Percentiles rank a stretch among this genome's conserved stretches.
These are phyloP conservation scores for Pseudogymnoascus sp. DNA, from an alignment of 2,329 filamentous ascomycete genomes.

Conservation along the genomic window DNA sequence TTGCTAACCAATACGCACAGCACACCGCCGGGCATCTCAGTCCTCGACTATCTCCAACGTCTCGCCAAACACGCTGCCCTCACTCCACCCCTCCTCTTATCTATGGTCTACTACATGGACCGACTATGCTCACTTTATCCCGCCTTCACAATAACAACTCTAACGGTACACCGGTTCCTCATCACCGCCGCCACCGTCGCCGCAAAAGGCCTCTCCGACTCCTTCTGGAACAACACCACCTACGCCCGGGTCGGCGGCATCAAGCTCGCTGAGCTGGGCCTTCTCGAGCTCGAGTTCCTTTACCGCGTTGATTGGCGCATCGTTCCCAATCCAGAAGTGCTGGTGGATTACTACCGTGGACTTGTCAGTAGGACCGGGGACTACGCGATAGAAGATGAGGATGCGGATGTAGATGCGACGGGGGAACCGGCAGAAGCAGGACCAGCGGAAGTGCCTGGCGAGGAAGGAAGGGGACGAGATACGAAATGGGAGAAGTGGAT, in stretches of 20 bases:
- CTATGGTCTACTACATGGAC: slow-evolving; percentile 99
- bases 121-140: slow-evolving; percentile 85
- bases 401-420: slow-evolving; percentile 26
- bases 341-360: slow-evolving; percentile 88
- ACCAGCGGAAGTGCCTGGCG: slow-evolving; percentile 25
- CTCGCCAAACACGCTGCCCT: slow-evolving; percentile 90
- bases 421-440: slow-evolving; percentile 30
- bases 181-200: slow-evolving; percentile 95
- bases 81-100: slow-evolving; percentile 85
- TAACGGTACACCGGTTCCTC: slow-evolving; percentile 94
- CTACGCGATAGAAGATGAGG: slow-evolving; percentile 41
- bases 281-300: slow-evolving; percentile 88
- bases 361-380: slow-evolving; percentile 61
- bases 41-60: slow-evolving; percentile 86
- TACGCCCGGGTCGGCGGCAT: slow-evolving; percentile 93
- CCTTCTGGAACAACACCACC: slow-evolving; percentile 96
- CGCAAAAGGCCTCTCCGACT: slow-evolving; percentile 90
- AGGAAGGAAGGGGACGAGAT: slow-evolving; percentile 13
- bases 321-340: slow-evolving; percentile 85
- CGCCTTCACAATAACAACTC: slow-evolving; percentile 89
- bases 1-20: slow-evolving; percentile 27
- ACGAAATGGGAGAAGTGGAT: slow-evolving; percentile 27
- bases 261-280: slow-evolving; percentile 77
- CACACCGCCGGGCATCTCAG: slow-evolving; percentile 83
- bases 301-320: slow-evolving; percentile 94